Base-by-base conservation (phyloP, 2,329 filamentous ascomycete species). In the Microsporum audouinii region DNA sequence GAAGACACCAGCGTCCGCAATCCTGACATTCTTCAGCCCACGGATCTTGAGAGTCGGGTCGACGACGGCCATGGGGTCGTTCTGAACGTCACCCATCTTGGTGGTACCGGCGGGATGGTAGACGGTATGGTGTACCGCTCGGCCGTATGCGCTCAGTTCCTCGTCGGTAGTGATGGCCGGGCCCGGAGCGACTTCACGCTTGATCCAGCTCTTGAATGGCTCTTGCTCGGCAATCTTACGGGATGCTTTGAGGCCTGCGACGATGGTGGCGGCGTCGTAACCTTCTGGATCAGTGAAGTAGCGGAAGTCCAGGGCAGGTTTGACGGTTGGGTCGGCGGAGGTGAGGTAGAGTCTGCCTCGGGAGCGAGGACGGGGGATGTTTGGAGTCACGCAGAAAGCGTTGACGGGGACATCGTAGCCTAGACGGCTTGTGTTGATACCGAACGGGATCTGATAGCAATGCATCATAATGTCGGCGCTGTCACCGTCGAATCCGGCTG, bases 401-500 rank as follows among this genome's bases (percentile, higher is more conserved):
- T 91, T 87, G 63, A 86, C 78, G 57, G 83, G 83, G 45, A 78
- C 78, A 68, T 85, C 83, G 72, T 86, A 95, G 66, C 90, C 90
- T 8, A 96, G 81, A 45, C 88, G 85, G 60, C 82, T 78, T 1
- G 90, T 96, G 81, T 95, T 95, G 67, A 91, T 84, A 64, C 86
- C 88, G 77, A 95, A 95, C 60, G 90, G 90, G 67, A 95, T 95
- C 76, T 95, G 91, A 79, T 95, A 95, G 82, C 90, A 95, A 78
- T 95, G 90, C 88, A 94, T 94, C 91, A 95, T 95, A 69, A 95
- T 77, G 71, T 96, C 91, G 65, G 88, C 88, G 60, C 88, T 86
- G 64, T 88, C 82, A 59, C 87, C 87, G 67, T 95, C 89, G 64
- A 77, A 77, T 61, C 82, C 82, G 2, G 80, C 82, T 1, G 89